These are phyloP conservation scores for Russula abietina DNA, from an alignment of 768 basidiomycete species.

Conservation along the genomic window DNA sequence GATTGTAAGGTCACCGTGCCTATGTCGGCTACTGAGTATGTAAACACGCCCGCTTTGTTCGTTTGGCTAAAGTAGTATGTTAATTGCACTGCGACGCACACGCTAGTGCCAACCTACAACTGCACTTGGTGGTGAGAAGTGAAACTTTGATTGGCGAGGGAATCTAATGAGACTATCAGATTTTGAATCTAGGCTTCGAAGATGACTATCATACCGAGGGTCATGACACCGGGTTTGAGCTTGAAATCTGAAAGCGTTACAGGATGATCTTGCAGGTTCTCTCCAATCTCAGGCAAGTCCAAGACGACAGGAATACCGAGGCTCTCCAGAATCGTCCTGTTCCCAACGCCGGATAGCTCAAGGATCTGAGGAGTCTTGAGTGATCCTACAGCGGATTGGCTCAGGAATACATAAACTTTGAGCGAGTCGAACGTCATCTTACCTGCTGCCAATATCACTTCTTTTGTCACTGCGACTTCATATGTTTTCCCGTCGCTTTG, in stretches of 20 bases:
- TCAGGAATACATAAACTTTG: background rate
- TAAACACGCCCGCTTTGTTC: constrained; percentile 14
- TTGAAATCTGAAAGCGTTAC: constrained; percentile 23
- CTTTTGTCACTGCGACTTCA: constrained; percentile 14
- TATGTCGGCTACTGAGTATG: constrained; percentile 19
- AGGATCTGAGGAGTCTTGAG: constrained; percentile 25
- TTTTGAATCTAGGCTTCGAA: background rate
- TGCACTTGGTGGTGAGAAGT: constrained; percentile 14
- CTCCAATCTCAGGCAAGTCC: constrained; percentile 23
- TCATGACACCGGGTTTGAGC: constrained; percentile 15
- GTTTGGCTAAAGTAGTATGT: constrained; percentile 8
- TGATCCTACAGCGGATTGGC: constrained; percentile 9
- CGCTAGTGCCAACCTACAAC: constrained; percentile 8
- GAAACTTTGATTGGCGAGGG: constrained; percentile 18
- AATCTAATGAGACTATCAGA: constrained; percentile 12
- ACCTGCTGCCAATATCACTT: constrained; percentile 21
- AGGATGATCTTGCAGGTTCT: constrained; percentile 24
- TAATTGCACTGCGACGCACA: background rate
- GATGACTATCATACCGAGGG: constrained; percentile 16
- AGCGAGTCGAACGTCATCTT: background rate
- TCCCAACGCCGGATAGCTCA: constrained; percentile 22
- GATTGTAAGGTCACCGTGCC: constrained; percentile 18
- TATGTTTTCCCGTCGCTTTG: constrained; percentile 15
- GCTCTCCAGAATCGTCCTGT: constrained; percentile 17
- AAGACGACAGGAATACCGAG: constrained; percentile 21